A percentile compares a stretch with the other conserved stretches of the same genome.
phyloP scores from a whole-genome alignment of 768 basidiomycete genomes.

The Phanerodontia chrysosporium region DNA sequence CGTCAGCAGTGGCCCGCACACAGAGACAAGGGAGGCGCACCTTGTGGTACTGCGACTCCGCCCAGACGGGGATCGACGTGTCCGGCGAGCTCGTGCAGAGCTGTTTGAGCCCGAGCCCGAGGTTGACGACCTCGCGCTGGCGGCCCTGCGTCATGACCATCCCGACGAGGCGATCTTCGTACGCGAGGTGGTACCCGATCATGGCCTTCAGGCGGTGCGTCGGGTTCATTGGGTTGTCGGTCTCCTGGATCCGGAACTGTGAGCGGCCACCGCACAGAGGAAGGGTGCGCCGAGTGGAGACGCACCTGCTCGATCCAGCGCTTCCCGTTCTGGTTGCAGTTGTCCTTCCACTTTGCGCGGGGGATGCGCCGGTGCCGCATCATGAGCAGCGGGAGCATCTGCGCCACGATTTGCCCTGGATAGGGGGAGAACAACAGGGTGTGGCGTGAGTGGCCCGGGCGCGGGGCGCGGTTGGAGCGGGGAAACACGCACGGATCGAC shows the following conservation, averaged over 20 bases:
- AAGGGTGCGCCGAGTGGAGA: conserved; percentile 10
- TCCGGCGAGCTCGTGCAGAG: conserved; percentile 59
- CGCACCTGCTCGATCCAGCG: conserved; percentile 79
- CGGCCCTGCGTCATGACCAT: conserved; percentile 84
- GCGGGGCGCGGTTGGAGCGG: conserved; percentile 1
- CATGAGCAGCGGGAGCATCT: conserved; percentile 78
- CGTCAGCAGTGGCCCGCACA: not conserved
- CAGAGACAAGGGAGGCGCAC: conserved; percentile 33
- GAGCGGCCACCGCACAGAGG: not conserved
- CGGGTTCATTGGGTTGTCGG: conserved; percentile 53
- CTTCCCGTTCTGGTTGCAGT: conserved; percentile 56
- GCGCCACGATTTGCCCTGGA: conserved; percentile 67
- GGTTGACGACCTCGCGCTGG: conserved; percentile 71
- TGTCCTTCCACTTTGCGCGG: conserved; percentile 68
- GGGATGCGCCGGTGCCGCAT: conserved; percentile 82
- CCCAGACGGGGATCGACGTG: conserved; percentile 55
- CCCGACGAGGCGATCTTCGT: conserved; percentile 66
- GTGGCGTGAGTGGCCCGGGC: conserved; percentile 3
- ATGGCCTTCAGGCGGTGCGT: conserved; percentile 65
- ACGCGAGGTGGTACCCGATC: conserved; percentile 76
- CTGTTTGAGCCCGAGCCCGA: conserved; percentile 76
- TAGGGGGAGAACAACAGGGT: no score
- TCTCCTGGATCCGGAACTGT: conserved; percentile 33
- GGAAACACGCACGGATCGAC: conserved; percentile 54
- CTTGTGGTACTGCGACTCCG: conserved; percentile 74